Base-by-base conservation (phyloP, 2,329 filamentous ascomycete genomes). In the Trichoderma sp. region DNA sequence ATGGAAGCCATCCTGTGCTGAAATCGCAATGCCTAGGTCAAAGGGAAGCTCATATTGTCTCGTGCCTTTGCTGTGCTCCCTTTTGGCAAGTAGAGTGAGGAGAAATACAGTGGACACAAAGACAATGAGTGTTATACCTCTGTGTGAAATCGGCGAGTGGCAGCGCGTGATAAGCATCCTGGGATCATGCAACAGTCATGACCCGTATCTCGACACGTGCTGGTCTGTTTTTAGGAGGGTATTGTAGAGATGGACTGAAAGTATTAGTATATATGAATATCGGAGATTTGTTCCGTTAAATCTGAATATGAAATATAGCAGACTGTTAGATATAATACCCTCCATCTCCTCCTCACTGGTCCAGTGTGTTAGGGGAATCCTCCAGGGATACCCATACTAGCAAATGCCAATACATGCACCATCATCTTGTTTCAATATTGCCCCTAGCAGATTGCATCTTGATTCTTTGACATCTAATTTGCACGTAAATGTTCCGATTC, bases 1-100 rank as follows among this genome's bases (percentile, higher is more conserved):
- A 6, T 56, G 60, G 5, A 63, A 64, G 11, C 68, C 68, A 28
- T 58, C 43, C 24, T 71, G 68, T 7, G 58, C 68, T 14, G 68
- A 71, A 28, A 71, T 36, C 3, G 51, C 60, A 64, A 64, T 57
- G 7, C 68, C 68, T 18, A 71, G 30, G 58, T 32, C 60, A 71
- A 71, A 67, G 9, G 62, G 70, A 2, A 71, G 70, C 53, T 66
- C 70, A 32, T 71, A 71, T 28, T 67, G 62, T 34, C 53, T 67
- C 14, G n/a, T 57, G 7, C 70, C 63, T 12, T 56, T 47, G 51
- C 3, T 60, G 24, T 62, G 62, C 28, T 71, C 63, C 15, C 26
- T 30, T 51, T 36, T 57, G 6, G 61, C 68, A 3, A 71, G 26
- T 5, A 58, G 53, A 43, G 43, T 36, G 9, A 71, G 43, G n/a